A percentile compares a stretch with the other conserved stretches of the same genome.
phyloP scores from a whole-genome alignment of 176 grass and related monocot species.

The Microstegium vimineum region DNA sequence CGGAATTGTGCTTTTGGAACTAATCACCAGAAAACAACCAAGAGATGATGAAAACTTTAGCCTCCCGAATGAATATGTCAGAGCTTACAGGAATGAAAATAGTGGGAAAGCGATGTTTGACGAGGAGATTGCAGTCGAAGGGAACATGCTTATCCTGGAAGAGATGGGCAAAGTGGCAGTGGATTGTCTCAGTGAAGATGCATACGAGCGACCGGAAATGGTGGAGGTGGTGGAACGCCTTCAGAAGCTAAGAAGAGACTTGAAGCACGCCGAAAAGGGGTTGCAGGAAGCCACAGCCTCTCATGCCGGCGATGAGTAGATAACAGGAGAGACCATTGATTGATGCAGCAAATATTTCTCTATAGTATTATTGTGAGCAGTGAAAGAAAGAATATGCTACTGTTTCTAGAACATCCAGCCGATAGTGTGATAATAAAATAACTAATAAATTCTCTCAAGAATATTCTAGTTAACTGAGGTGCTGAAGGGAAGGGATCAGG shows the following conservation, averaged over 20 bases:
- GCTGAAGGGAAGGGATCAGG: too few relatives aligned
- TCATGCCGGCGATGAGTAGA: neutral
- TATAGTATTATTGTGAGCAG: too few relatives aligned
- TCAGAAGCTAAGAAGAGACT: neutral
- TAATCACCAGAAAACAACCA: neutral
- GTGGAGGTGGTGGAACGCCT: neutral
- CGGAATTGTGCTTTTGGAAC: neutral
- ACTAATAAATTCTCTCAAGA: too few relatives aligned
- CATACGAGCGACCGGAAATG: neutral
- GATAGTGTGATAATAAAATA: too few relatives aligned
- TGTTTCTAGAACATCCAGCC: too few relatives aligned
- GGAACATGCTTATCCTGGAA: neutral
- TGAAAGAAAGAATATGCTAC: too few relatives aligned
- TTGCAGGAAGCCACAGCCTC: too few relatives aligned
- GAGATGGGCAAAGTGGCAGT: neutral
- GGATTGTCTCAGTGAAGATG: neutral
- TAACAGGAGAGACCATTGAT: neutral
- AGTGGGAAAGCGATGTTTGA: neutral
- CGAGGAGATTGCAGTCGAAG: neutral
- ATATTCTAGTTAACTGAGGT: too few relatives aligned
- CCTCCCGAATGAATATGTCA: accelerated
- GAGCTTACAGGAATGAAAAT: neutral
- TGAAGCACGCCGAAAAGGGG: too few relatives aligned
- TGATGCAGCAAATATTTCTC: neutral
- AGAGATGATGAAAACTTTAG: neutral